Base-by-base conservation (phyloP, 2,329 filamentous ascomycete genomes). In the Teratosphaeria epicoccoides region DNA sequence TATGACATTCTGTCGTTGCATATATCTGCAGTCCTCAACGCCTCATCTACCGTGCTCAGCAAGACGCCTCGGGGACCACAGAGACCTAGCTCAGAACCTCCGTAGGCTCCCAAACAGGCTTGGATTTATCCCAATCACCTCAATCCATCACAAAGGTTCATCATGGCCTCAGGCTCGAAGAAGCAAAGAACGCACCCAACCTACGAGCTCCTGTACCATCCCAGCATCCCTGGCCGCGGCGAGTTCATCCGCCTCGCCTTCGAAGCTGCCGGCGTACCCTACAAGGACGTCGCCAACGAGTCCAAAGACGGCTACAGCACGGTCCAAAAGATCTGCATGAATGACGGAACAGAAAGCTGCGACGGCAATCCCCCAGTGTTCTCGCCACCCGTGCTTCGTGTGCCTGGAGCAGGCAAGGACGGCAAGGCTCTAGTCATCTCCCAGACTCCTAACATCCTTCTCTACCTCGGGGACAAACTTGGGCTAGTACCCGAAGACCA, bases 201-300 rank as follows among this genome's bases (percentile, higher is more conserved):
- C 29, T 65, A 68, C 59, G 57, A 62, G 64, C 51, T 71, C 63
- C 50, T 87, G 63, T 89, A 89, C 76, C 87, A 84, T 79, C 83
- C 84, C 17, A 68, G 68, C 17, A 71, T 88, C 24, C 87, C 87
- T 28, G 87, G 87, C 40, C 83, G 87, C 47, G 87, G 82, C 55
- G 87, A 91, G 65, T 80, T 81, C 66, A 71, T 89, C 63, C 85
- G 87, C 22, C 77, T 91, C 10, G 76, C 76, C 14, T 80, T 91
- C 58, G 86, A 90, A 70, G 84, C 85, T 49, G 75, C 80, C 20
- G 76, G 77, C 17, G 78, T 78, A 1, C 66, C 76, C 3, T 90
- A 88, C 72, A 79, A 68, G 23, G 85, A 90, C 70, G 71, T 75
- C 2, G 75, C 77, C 51, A 76, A 76, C 57, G 65, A 67, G 57